phyloP scores from a whole-genome alignment of 2,329 filamentous ascomycete genomes.

The Leptographium procerum region DNA sequence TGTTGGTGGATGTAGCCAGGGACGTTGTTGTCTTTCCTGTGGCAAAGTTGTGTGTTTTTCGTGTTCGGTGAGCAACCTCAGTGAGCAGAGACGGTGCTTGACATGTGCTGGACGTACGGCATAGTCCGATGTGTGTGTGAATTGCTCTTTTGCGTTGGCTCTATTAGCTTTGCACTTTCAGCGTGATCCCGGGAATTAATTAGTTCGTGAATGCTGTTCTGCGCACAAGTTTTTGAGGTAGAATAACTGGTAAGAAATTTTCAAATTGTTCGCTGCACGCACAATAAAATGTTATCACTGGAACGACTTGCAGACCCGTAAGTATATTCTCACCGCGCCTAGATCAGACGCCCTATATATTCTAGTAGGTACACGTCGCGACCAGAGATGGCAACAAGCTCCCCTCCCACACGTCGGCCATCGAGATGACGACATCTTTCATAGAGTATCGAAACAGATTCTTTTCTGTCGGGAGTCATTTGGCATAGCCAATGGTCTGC shows the following conservation, averaged over 20 bases:
- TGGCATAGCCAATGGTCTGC: slow-evolving; percentile 15
- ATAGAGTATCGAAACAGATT: slow-evolving; percentile 33
- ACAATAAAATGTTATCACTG: too few species aligned
- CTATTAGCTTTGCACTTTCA: neutral
- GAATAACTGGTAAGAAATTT: too few species aligned
- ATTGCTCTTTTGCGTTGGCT: neutral
- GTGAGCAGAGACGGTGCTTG: slow-evolving; percentile 40
- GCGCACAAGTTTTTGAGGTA: too few species aligned
- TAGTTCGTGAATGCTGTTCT: too few species aligned
- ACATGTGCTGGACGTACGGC: slow-evolving; percentile 30
- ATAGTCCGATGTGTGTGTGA: neutral
- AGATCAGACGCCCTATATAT: too few species aligned
- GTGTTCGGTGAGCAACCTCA: slow-evolving; percentile 48
- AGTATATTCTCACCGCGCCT: too few species aligned
- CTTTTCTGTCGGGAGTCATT: slow-evolving; percentile 38
- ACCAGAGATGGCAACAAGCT: too few species aligned
- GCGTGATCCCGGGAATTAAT: too few species aligned
- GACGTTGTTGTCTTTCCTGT: slow-evolving; percentile 35
- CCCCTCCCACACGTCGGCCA: too few species aligned
- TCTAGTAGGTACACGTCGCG: too few species aligned
- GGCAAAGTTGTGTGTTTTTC: slow-evolving; percentile 46
- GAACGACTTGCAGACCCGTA: too few species aligned
- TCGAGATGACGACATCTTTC: neutral
- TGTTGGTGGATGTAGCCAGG: slow-evolving; percentile 19
- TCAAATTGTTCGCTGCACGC: too few species aligned